Base-by-base conservation (phyloP, 371 early-diverging fungal genomes). In the Haplosporangium sp. region DNA sequence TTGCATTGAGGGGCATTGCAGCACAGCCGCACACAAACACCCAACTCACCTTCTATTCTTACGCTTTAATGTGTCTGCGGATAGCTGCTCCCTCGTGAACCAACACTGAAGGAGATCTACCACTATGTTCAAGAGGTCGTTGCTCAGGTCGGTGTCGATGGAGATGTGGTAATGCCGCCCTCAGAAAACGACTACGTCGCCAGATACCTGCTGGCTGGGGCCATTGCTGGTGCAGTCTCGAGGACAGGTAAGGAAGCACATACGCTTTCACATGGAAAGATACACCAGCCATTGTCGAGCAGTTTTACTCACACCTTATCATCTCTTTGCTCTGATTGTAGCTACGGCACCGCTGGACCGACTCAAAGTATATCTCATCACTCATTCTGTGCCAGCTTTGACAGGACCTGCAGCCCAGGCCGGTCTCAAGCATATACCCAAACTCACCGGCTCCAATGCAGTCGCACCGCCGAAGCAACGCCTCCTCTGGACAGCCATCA, bases 271-370 rank as follows among this genome's bases (percentile, higher is more conserved):
- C 29, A 29, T 29, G 29, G 29, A 29, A 29, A 29, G 29, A 29
- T 4, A 29, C 29, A 4, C 29, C 29, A 29, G 29, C 4, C 29
- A 1, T 29, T 29, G 29, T 29, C 4, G 29, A 29, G 29, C 29
- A 29, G 29, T 1, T 29, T 14, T 12, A 38, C 38, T 37, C 14
- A 55, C 38, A 16, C 20, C 8, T 13, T 5, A 20, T 59, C 12
- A 29, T 16, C 45, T 29, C 57, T 43, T 57, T 57, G 5, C 16
- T 42, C n/a, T 42, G 2, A 46, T 47, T 8, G 13, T 51, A 76
- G 77, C 67, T n/a, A 94, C 94, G 0, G 93, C 93, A n/a, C 94
- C 93, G 2, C 82, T 94, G 58, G 93, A 93, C 83, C 87, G 92
- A 18, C 83, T 91, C 38, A 91, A 90, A 72, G 88, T 93, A n/a